Percentiles rank a stretch among this genome's conserved stretches.
Evolutionary conservation across 805 yeast species (phyloP).

Genomic region (Cephaloascus fragrans): DNA sequence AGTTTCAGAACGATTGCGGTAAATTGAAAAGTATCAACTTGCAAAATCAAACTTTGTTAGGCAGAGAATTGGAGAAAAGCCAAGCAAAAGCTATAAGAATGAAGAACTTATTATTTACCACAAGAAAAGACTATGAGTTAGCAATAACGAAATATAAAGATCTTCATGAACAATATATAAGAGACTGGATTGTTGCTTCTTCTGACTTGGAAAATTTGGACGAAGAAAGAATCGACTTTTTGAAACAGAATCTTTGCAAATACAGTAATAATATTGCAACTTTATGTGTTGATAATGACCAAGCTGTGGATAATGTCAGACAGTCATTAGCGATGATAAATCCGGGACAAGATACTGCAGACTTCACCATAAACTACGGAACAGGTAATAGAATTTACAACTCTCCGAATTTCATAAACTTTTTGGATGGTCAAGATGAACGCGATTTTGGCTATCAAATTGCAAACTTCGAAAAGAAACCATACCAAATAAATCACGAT

Average conservation of each 20-base stretch:
- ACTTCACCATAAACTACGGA: constrained; percentile 42
- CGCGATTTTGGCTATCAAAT: neutral
- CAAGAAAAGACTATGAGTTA: constrained; percentile 48
- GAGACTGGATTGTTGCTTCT: constrained; percentile 63
- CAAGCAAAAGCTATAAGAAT: constrained; percentile 45
- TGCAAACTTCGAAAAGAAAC: neutral
- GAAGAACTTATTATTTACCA: constrained; percentile 26
- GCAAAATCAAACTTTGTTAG: constrained; percentile 59
- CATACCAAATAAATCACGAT: neutral
- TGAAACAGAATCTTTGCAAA: constrained; percentile 69
- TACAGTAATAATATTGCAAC: constrained; percentile 68
- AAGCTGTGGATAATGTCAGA: constrained; percentile 64
- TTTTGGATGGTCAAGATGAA: neutral
- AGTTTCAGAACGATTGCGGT: constrained; percentile 49
- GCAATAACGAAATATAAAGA: constrained; percentile 44
- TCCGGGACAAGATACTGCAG: constrained; percentile 45
- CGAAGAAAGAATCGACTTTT: constrained; percentile 58
- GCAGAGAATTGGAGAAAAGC: constrained; percentile 57
- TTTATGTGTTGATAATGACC: constrained; percentile 71
- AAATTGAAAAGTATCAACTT: constrained; percentile 51
- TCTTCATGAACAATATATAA: constrained; percentile 51
- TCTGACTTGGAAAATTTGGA: constrained; percentile 60
- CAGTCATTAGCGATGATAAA: constrained; percentile 59
- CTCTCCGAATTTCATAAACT: constrained; percentile 60
- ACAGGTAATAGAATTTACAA: constrained; percentile 56